Evolutionary conservation across 345 rosid species (phyloP), one percentile per base, ranked within the genome.

Genomic region (Gossypium australe): DNA sequence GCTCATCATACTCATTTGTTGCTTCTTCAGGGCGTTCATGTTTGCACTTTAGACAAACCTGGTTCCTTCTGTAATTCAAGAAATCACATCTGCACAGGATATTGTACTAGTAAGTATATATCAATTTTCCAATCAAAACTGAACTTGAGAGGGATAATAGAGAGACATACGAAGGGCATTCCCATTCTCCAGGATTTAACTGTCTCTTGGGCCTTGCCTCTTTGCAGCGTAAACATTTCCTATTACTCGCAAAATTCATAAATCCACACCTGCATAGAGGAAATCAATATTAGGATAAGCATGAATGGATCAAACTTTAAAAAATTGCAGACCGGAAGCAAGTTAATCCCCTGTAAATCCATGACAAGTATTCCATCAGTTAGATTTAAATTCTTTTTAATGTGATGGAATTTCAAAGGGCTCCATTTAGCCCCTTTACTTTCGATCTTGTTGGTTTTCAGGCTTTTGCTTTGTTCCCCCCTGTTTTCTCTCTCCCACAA

Each of bases 161-260:
- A 81, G 79, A 73, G 58, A 80, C 96, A 74, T 65, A 94, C 97
- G 89, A 84, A n/a, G 92, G 90, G 80, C 98, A 94, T 80, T 89
- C 94, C 98, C 98, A 91, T 67, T 92, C 98, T 82, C 98, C 98
- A 72, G 86, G 90, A 59, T 84, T 79, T 20, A 92, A 83, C 73
- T 83, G 78, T 71, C 86, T 86, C 81, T 82, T 81, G 5, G 97
- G 93, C 27, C 97, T 91, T 72, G 75, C 71, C 69, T 53, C 88
- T 43, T 48, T 70, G 63, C 98, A 94, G 22, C 86, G 86, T 57
- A 85, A 77, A 81, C 98, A 94, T 56, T 71, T 84, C 77, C 70
- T 90, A 59, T 94, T 94, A 86, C 86, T 82, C 22, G 98, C 86
- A 74, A 94, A 94, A 84, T 94, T 94, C 98, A 94, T 87, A 85